A percentile compares a stretch with the other conserved stretches of the same genome.
These are phyloP conservation scores for Auricularia cornea DNA, from an alignment of 768 basidiomycete species.

Conservation along the genomic window DNA sequence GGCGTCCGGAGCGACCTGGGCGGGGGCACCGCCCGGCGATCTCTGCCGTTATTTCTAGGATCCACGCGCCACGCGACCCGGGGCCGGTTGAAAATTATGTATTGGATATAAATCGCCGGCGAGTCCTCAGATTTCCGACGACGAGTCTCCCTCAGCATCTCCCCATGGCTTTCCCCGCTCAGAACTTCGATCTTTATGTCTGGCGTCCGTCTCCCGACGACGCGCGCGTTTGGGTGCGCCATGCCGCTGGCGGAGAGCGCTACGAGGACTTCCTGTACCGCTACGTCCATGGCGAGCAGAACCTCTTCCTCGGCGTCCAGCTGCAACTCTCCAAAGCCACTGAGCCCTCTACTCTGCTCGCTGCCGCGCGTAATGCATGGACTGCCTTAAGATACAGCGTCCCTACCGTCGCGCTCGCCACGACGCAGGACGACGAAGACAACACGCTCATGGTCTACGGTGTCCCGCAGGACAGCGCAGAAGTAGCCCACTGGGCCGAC, in stretches of 20 bases:
- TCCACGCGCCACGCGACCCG: no score
- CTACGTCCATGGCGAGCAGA: neutral
- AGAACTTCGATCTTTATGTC: no score
- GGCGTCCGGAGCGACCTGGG: no score
- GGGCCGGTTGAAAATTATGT: no score
- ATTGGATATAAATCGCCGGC: no score
- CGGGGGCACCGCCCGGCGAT: no score
- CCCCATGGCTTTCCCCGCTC: no score
- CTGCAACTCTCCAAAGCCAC: neutral
- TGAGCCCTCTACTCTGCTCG: neutral
- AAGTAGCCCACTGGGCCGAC: constrained; percentile 15
- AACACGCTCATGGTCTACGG: constrained; percentile 8
- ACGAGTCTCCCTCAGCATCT: no score
- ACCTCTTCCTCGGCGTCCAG: constrained; percentile 2
- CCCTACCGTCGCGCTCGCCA: constrained; percentile 2
- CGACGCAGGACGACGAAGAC: constrained; percentile 12
- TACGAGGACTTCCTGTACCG: neutral
- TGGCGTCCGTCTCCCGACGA: no score
- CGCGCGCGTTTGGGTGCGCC: no score
- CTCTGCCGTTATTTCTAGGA: no score
- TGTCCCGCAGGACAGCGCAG: constrained; percentile 1
- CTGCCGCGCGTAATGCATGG: neutral
- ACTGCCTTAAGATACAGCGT: neutral
- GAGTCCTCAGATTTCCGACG: no score
- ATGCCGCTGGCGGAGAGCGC: neutral